Base-by-base conservation (phyloP, 352 stramenopile genomes). In the Phytophthora nicotianae region DNA sequence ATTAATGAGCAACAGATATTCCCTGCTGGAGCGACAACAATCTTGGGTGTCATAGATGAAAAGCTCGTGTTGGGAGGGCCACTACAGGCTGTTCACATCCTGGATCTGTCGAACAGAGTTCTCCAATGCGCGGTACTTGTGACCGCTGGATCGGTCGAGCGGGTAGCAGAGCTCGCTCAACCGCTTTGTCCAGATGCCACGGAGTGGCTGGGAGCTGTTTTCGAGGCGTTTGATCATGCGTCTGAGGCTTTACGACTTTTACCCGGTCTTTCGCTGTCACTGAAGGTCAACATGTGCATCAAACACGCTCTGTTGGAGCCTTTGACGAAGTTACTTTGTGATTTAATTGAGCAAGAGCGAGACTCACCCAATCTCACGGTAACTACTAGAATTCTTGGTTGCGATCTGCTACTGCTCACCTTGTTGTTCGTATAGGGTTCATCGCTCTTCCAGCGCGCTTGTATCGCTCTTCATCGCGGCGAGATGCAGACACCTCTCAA, bases 91-190 rank as follows among this genome's bases (percentile, higher is more conserved):
- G 27, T 91, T 26, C 79, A 89, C 50, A 70, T 72, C 8, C 58
- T 93, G 37, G 75, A 84, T n/a, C 45, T 93, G 20, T 80, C 70
- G 4, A 90, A 91, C 45, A 54, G 62, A 40, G 74, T 91, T 0
- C 64, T 91, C 14, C 81, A 90, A 46, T 90, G 81, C 55, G 86
- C 72, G 27, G 75, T 91, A 43, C 68, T 90, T 5, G 68, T 93
- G 16, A 81, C 75, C 3, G 73, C 77, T n/a, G 82, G 80, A 6
- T 59, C 72, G 14, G 52, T 81, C 8, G 72, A 83, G 3, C 56
- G 71, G 6, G 82, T 81, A 7, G 54, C 72, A 7, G 52, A 83
- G 53, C 42, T 89, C 0, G 79, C 77, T 4, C 68, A 82, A 24
- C 54, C 65, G 2, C 52, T 92, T 13, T 67, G 43, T 17, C 21